phyloP scores from a whole-genome alignment of 371 early-diverging fungal genomes.

The Thermomucor indicae-seudaticae region DNA sequence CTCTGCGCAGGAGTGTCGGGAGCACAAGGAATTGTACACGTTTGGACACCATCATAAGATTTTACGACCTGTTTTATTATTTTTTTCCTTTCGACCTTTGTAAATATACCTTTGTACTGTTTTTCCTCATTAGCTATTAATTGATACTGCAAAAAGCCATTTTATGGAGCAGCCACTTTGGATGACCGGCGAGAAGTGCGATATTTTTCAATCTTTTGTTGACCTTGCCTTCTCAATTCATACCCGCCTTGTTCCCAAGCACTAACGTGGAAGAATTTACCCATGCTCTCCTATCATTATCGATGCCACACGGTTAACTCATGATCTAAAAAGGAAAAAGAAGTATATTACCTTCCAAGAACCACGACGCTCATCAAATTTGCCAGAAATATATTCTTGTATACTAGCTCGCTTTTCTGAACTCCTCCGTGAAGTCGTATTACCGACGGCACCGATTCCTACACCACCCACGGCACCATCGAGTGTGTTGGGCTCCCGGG shows the following conservation, averaged over 20 bases:
- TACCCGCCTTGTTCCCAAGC: not conserved
- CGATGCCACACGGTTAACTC: not conserved
- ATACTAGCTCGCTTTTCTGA: not conserved
- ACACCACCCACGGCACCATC: constrained; percentile 1
- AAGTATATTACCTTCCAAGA: not conserved
- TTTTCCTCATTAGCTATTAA: too few species aligned
- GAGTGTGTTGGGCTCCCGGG: not conserved
- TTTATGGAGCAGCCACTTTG: too few species aligned
- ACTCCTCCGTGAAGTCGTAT: not conserved
- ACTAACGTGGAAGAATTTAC: not conserved
- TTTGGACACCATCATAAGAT: constrained; percentile 14
- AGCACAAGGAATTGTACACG: constrained; percentile 33
- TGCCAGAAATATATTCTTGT: not conserved
- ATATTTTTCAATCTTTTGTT: not conserved
- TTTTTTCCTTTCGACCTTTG: not conserved
- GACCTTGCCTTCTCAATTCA: not conserved
- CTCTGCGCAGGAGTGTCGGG: constrained; percentile 38
- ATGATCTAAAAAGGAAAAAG: not conserved
- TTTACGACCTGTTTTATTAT: not conserved
- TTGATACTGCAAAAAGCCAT: too few species aligned
- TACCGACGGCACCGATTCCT: not conserved
- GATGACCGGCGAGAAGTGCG: too few species aligned
- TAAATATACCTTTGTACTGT: not conserved
- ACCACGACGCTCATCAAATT: not conserved
- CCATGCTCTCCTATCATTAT: not conserved